Percentiles rank a stretch among this genome's conserved stretches.
These are phyloP conservation scores for Linderniella brevidens DNA, from an alignment of 257 asterid genomes.

Conservation along the genomic window DNA sequence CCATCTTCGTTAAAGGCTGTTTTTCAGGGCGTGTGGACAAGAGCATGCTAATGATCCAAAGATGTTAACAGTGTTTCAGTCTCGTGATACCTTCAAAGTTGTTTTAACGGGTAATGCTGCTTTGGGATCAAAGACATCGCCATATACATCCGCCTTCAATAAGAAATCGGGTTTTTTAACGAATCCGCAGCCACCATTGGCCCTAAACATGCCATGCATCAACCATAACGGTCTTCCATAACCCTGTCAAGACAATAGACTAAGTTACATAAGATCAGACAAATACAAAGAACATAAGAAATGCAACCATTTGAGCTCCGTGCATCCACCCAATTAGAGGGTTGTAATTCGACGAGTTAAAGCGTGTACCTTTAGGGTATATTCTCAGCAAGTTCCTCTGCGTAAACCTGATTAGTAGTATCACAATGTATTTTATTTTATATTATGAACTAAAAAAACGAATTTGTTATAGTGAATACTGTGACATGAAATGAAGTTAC, in stretches of 20 bases:
- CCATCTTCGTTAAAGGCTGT: too few relatives aligned
- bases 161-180: constrained; percentile 65
- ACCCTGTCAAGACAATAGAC: constrained; percentile 21
- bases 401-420: constrained; percentile 38
- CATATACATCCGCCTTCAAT: constrained; percentile 26
- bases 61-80: too few relatives aligned
- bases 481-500: constrained; percentile 19
- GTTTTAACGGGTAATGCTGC: constrained; percentile 40
- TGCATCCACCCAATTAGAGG: constrained; percentile 83
- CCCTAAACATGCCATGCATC: constrained; percentile 92
- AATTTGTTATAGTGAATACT: background rate
- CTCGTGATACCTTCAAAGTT: constrained; percentile 41
- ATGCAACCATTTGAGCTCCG: constrained; percentile 96
- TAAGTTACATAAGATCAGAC: background rate
- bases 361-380: constrained; percentile 76
- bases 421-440: too few relatives aligned
- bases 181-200: constrained; percentile 84
- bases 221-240: constrained; percentile 78
- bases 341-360: constrained; percentile 67
- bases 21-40: too few relatives aligned
- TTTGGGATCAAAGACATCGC: constrained; percentile 63
- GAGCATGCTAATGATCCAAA: too few relatives aligned
- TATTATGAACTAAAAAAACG: background rate
- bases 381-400: constrained; percentile 66
- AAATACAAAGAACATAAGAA: background rate